A percentile compares a stretch with the other conserved stretches of the same genome.
Conservation (phyloP, 768 basidiomycete species). For the Boletellus ananas region DNA sequence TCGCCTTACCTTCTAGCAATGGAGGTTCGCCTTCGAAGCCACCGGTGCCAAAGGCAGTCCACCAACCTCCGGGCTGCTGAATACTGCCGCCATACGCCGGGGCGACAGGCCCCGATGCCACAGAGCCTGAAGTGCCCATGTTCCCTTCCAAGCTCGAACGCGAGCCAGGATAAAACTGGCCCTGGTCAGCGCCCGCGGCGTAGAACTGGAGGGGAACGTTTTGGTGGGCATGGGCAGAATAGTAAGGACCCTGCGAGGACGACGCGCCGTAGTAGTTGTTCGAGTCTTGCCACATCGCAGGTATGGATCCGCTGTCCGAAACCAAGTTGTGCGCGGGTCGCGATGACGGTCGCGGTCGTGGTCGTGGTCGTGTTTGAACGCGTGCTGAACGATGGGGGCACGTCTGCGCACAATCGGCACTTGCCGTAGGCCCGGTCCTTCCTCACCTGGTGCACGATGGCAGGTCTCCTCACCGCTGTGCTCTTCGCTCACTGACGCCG, state of each 20-base stretch:
- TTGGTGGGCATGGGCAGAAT: constrained; percentile 43
- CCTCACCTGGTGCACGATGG: constrained; percentile 19
- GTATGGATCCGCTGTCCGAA: background rate
- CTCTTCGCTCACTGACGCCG: constrained; percentile 11
- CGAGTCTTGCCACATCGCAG: constrained; percentile 73
- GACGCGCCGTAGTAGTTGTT: constrained; percentile 54
- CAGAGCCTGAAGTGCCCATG: constrained; percentile 51
- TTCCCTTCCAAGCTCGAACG: constrained; percentile 78
- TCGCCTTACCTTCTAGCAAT: constrained; percentile 76
- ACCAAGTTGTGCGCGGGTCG: background rate
- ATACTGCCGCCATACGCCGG: constrained; percentile 69
- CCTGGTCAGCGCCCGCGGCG: constrained; percentile 54
- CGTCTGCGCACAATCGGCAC: constrained; percentile 19
- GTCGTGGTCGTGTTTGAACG: constrained; percentile 12
- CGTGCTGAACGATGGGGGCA: background rate
- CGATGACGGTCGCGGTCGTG: constrained; percentile 2
- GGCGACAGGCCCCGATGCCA: constrained; percentile 42
- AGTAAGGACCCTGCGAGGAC: constrained; percentile 58
- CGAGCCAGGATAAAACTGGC: constrained; percentile 62
- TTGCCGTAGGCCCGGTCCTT: constrained; percentile 21
- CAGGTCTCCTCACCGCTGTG: constrained; percentile 9
- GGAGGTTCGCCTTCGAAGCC: constrained; percentile 96
- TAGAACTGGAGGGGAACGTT: constrained; percentile 75
- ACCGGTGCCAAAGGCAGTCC: constrained; percentile 94
- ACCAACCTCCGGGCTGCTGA: constrained; percentile 75